Evolutionary conservation across 768 basidiomycete genomes (phyloP).

Genomic region (Lactifluus rugatus): DNA sequence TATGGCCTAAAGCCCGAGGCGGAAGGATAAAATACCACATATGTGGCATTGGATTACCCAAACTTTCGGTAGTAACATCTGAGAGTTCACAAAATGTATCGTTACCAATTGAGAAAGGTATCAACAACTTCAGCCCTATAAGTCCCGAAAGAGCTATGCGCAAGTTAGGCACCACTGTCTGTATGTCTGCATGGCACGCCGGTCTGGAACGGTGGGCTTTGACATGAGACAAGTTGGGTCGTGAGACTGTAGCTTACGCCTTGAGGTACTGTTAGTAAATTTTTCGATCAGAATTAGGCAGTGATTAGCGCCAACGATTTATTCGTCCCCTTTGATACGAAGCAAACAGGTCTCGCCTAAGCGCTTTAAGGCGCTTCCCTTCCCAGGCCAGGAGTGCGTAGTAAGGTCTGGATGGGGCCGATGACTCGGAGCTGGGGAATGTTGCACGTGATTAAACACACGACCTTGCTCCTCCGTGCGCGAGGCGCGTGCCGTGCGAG

Average conservation of each 20-base stretch:
- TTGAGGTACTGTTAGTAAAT: not conserved
- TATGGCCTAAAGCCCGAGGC: not conserved
- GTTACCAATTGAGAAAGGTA: not conserved
- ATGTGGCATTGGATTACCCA: not conserved
- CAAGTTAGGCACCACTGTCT: not conserved
- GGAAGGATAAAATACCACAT: too few relatives aligned
- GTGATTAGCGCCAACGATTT: not conserved
- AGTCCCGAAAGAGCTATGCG: too few relatives aligned
- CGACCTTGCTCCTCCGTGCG: too few relatives aligned
- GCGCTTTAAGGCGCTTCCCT: not conserved
- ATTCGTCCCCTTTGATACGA: not conserved
- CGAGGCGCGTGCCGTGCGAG: not conserved
- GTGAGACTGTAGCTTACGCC: not conserved
- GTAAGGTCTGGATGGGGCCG: too few relatives aligned
- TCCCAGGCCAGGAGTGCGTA: too few relatives aligned
- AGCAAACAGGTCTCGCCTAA: not conserved
- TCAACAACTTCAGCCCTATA: not conserved
- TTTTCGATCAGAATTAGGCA: conserved; percentile 2
- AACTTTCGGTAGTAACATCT: not conserved
- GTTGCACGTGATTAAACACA: not conserved
- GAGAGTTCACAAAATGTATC: not conserved
- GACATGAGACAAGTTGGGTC: not conserved
- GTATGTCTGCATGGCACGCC: not conserved
- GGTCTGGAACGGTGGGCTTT: not conserved
- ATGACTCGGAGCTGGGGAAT: too few relatives aligned